Evolutionary conservation across 768 basidiomycete genomes (phyloP).

Genomic region (Crepidotus variabilis): DNA sequence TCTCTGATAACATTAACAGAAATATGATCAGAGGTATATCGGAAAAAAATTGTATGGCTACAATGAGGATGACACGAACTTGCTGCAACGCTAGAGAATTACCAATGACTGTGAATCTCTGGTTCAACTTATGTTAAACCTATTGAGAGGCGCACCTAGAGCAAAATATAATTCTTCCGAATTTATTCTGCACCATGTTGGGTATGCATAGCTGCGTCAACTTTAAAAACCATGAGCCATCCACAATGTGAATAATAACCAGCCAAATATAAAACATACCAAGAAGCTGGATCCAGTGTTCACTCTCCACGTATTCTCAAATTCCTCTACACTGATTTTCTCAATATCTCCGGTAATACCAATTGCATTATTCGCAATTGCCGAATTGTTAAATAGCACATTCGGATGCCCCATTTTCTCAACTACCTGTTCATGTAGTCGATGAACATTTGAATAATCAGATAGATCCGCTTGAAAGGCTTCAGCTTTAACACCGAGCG

Average conservation of each 20-base stretch:
- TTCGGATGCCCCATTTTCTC: slow-evolving; percentile 42
- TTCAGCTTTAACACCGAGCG: slow-evolving; percentile 31
- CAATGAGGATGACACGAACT: slow-evolving; percentile 18
- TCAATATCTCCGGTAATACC: slow-evolving; percentile 45
- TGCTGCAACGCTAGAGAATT: slow-evolving; percentile 38
- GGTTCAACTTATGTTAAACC: too few species aligned
- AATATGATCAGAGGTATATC: slow-evolving; percentile 5
- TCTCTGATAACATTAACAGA: slow-evolving; percentile 20
- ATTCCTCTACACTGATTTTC: slow-evolving; percentile 37
- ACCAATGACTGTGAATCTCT: neutral
- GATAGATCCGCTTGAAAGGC: slow-evolving; percentile 48
- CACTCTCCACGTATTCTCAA: slow-evolving; percentile 44
- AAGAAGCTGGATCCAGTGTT: slow-evolving; percentile 45
- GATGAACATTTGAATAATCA: slow-evolving; percentile 41
- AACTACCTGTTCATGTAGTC: slow-evolving; percentile 39
- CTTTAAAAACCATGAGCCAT: slow-evolving; percentile 18
- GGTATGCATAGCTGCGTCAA: slow-evolving; percentile 49
- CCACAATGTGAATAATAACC: neutral
- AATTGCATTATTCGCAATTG: slow-evolving; percentile 34
- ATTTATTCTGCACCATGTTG: slow-evolving; percentile 45
- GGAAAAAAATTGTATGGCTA: neutral
- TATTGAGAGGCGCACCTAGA: slow-evolving; percentile 33
- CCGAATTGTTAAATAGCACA: slow-evolving; percentile 51
- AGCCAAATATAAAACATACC: slow-evolving; percentile 23
- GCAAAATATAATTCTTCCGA: slow-evolving; percentile 47